phyloP scores from a whole-genome alignment of 2,329 filamentous ascomycete species.

The Colletotrichum phormii region DNA sequence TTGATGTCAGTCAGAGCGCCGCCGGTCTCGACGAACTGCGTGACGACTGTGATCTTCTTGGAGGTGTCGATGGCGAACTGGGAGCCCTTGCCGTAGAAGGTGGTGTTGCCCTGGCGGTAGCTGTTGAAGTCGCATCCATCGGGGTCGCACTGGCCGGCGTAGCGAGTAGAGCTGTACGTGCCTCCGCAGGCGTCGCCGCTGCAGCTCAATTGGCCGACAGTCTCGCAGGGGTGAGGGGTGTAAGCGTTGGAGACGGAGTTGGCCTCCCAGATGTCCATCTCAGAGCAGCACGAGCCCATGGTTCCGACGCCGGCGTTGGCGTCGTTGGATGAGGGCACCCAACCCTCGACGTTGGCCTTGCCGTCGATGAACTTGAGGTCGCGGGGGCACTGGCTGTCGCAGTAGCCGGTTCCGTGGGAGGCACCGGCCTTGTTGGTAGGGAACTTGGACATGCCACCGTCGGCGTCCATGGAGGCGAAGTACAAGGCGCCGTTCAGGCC shows the following conservation, averaged over 20 bases:
- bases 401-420: slow-evolving; percentile 69
- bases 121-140: slow-evolving; percentile 79
- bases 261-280: slow-evolving; percentile 74
- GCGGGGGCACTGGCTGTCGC: slow-evolving; percentile 64
- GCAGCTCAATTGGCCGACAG: slow-evolving; percentile 63
- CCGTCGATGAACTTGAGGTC: slow-evolving; percentile 70
- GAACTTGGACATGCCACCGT: slow-evolving; percentile 65
- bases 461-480: slow-evolving; percentile 70
- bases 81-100: slow-evolving; percentile 69
- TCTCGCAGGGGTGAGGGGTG: slow-evolving; percentile 74
- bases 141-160: slow-evolving; percentile 73
- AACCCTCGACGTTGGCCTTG: slow-evolving; percentile 64
- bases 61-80: slow-evolving; percentile 69
- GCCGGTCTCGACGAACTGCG: slow-evolving; percentile 66
- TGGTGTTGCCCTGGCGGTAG: slow-evolving; percentile 72
- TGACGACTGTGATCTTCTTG: slow-evolving; percentile 73
- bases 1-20: slow-evolving; percentile 70
- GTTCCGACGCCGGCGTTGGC: slow-evolving; percentile 63
- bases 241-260: slow-evolving; percentile 73
- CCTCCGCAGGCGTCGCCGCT: slow-evolving; percentile 63
- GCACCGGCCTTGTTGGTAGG: slow-evolving; percentile 63
- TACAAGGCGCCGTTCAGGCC: slow-evolving; percentile 80
- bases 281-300: slow-evolving; percentile 69
- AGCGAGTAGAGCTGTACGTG: slow-evolving; percentile 64
- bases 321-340: slow-evolving; percentile 63